Evolutionary conservation across 306 rosid genomes (phyloP), one percentile per base, ranked within the genome.

Genomic region (Trifolium repens): DNA sequence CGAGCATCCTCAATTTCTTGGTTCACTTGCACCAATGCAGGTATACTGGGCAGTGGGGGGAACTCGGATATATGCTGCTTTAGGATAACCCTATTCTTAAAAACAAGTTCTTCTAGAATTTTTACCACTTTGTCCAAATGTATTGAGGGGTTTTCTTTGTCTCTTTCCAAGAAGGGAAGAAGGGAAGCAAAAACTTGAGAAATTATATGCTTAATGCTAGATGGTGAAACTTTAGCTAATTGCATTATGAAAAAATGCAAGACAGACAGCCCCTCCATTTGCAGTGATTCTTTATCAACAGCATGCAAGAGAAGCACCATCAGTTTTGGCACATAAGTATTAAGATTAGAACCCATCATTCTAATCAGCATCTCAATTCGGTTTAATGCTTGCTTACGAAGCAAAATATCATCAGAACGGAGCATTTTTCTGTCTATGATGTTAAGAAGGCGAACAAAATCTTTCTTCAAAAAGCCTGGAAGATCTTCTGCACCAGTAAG

Each of bases 221-320:
- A 88, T 64, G 91, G 93, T 1, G 94, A 87, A 73, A 86, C 91
- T 55, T 85, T 72, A 49, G 89, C 91, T 85, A 91, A 75, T 84
- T 91, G 97, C 79, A 77, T 79, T 54, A 90, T 82, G 83, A 94
- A 91, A 85, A 85, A 91, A 80, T 87, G 89, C 89, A 94, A 84
- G 46, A 94, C 88, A 42, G 89, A 75, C 77, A 94, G 91, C 82
- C 96, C 98, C 73, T 91, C 98, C 83, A 77, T 81, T 88, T 86
- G 89, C 66, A 89, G 89, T 57, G 68, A 59, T 67, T 94, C 90
- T 80, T 90, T 91, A 44, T 73, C 88, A 79, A 94, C 82, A 79
- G 96, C 94, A 85, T 89, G 93, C 96, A 91, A 89, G 66, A 91
- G 96, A 80, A 94, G 97, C 82, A 91, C 96, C 97, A 94, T 91